Base-by-base conservation (phyloP, 2,329 filamentous ascomycete species). In the Huntiella bhutanensis region DNA sequence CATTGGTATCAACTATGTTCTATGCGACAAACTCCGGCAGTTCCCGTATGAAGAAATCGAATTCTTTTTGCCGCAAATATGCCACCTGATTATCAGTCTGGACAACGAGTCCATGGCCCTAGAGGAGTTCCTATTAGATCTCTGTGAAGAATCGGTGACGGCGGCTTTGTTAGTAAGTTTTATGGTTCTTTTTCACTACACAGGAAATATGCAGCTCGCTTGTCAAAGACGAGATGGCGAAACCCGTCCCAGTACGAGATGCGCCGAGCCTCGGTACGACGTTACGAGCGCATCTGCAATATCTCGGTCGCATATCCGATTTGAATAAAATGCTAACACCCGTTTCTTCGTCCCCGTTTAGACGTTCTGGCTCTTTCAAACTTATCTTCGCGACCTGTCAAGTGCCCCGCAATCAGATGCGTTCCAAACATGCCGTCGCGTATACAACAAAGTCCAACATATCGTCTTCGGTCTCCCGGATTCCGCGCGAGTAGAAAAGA, bases 331-430 rank as follows among this genome's bases (percentile, higher is more conserved):
- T 28, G 8, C 7, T 28, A 28, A 28, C 22, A 28, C 22, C 22
- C 22, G 1, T 28, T 28, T 28, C 22, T 28, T 28, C 7, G 22
- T 10, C 22, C 5, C 22, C 22, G 7, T 39, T 8, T 33, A 91
- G 83, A 88, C 83, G 33, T 91, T 91, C 62, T 91, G 83, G 83
- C 71, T 91, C 44, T 86, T 91, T 61, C 83, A 91, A 63, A 88
- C 82, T 4, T 87, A 91, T 58, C 73, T 91, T 28, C 80, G 83
- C 66, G 84, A 91, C 59, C 74, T 91, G 51, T 73, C 81, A 47
- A 67, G 71, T 56, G 82, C 80, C 49, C 83, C 83, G 2, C 79
- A 81, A 58, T 79, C 80, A 51, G 74, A 78, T 55, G 71, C 80
- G 43, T 91, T 91, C 64, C 79, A 82, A 63, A 88, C 81, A 43